phyloP scores from a whole-genome alignment of 331 rosid species.

The Rosa hybrid region DNA sequence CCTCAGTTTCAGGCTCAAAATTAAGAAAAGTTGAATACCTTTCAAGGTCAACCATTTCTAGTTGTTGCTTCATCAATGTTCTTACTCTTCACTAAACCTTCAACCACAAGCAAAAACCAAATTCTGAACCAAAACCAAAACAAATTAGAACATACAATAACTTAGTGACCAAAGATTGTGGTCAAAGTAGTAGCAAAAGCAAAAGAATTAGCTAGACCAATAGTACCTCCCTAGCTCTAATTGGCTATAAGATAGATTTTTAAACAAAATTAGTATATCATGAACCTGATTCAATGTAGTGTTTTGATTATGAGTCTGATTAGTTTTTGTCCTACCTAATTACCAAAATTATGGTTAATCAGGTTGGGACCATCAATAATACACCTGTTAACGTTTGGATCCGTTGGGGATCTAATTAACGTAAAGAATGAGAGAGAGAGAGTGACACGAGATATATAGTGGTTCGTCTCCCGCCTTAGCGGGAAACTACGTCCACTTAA shows the following conservation, averaged over 20 bases:
- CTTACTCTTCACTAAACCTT: not conserved
- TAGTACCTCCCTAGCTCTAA: not conserved
- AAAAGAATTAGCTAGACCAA: too few species aligned
- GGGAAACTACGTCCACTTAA: too few species aligned
- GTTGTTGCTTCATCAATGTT: constrained; percentile 39
- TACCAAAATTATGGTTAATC: not conserved
- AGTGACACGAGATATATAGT: too few species aligned
- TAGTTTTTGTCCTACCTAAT: not conserved
- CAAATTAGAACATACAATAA: not conserved
- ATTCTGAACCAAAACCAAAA: constrained; percentile 39
- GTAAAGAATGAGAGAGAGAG: too few species aligned
- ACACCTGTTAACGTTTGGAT: not conserved
- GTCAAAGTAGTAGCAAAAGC: not conserved
- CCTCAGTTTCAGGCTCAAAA: not conserved
- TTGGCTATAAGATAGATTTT: not conserved
- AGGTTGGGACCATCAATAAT: not conserved
- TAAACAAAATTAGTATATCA: not conserved
- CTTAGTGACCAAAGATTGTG: not conserved
- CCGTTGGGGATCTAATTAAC: too few species aligned
- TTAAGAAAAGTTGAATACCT: not conserved
- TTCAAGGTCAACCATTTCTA: not conserved
- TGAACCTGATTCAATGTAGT: not conserved
- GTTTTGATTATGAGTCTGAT: not conserved
- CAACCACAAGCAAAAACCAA: constrained; percentile 27
- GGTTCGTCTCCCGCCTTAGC: too few species aligned